Evolutionary conservation across 2,329 filamentous ascomycete species (phyloP).

Genomic region (Onygenales sp.): DNA sequence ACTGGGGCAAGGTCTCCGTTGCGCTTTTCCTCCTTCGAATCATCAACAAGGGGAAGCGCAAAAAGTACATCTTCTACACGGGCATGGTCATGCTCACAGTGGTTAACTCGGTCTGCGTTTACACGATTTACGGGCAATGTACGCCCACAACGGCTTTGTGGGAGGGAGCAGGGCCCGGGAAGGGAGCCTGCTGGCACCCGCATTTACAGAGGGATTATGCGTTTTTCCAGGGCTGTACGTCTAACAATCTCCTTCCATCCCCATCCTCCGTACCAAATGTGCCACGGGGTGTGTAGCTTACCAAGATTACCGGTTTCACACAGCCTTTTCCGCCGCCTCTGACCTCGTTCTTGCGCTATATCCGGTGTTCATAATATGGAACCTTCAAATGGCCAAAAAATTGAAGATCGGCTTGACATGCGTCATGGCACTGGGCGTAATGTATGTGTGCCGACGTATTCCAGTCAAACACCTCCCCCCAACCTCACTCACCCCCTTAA

Average conservation of each 20-base stretch:
- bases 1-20: constrained; percentile 10
- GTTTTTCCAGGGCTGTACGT: constrained; percentile 8
- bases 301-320: too few species aligned
- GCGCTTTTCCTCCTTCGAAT: constrained; percentile 9
- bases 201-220: constrained; percentile 6
- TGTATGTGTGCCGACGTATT: constrained; percentile 2
- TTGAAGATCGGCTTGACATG: constrained; percentile 6
- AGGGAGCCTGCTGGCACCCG: constrained; percentile 5
- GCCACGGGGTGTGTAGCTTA: not conserved
- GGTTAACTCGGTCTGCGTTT: constrained; percentile 6
- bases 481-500: too few species aligned
- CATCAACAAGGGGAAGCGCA: constrained; percentile 4
- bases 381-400: constrained; percentile 3
- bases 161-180: not conserved
- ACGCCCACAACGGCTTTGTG: constrained; percentile 5
- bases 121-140: constrained; percentile 8
- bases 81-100: constrained; percentile 7
- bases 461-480: not conserved
- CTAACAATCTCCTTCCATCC: not conserved
- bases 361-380: constrained; percentile 11
- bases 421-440: constrained; percentile 6
- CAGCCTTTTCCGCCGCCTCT: constrained; percentile 9
- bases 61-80: constrained; percentile 3
- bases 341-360: constrained; percentile 10
- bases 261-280: not conserved